Percentiles rank a stretch among this genome's conserved stretches.
phyloP scores from a whole-genome alignment of 163 green algal genomes.

The Trebouxiophyceae sp. region DNA sequence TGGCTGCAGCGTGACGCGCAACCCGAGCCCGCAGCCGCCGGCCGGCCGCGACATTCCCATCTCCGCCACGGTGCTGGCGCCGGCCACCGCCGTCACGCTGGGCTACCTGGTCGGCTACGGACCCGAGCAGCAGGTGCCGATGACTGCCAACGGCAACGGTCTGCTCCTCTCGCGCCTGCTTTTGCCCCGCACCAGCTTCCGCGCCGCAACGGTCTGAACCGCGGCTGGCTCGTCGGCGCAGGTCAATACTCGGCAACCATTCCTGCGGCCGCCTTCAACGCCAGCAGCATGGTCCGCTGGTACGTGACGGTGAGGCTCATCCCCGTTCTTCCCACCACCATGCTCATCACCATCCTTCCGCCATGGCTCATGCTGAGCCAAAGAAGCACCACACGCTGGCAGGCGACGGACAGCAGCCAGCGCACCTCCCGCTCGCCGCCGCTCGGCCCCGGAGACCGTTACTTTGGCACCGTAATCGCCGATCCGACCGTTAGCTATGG shows the following conservation, averaged over 20 bases:
- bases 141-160: background rate
- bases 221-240: no score
- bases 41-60: slow-evolving; percentile 15
- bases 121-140: slow-evolving; percentile 2
- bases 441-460: slow-evolving; percentile 1
- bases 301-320: slow-evolving; percentile 10
- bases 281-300: slow-evolving; percentile 35
- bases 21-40: slow-evolving; percentile 1
- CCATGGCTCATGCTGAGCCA: background rate
- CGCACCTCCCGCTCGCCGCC: background rate
- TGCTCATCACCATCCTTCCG: background rate
- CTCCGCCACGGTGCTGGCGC: slow-evolving; percentile 13
- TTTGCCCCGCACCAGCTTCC: background rate
- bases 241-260: slow-evolving; percentile 31
- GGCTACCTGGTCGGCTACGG: background rate
- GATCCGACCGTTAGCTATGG: slow-evolving; percentile 10
- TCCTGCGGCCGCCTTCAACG: slow-evolving; percentile 9
- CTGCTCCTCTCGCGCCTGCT: no score
- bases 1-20: slow-evolving; percentile 9
- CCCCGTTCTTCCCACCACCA: background rate
- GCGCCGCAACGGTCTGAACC: no score
- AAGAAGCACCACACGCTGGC: background rate
- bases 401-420: background rate
- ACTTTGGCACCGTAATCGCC: slow-evolving; percentile 37
- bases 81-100: slow-evolving; percentile 17